Conservation (phyloP, 2,329 filamentous ascomycete species). For the Alternaria sp. region DNA sequence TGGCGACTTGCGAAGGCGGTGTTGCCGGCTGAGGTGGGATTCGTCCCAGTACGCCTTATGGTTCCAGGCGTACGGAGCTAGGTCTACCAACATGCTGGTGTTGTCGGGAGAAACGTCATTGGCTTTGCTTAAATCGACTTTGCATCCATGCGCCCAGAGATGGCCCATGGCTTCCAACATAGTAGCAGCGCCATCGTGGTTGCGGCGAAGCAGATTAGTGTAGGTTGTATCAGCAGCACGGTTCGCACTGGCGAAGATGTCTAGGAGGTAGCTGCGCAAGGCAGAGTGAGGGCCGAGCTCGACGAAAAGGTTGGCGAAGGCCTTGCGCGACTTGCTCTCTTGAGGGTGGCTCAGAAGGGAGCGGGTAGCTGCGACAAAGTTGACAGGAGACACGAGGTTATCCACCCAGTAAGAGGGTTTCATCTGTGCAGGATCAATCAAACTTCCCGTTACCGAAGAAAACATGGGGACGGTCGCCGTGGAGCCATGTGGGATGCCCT, state of each 20-base stretch:
- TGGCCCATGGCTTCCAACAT: constrained; percentile 4
- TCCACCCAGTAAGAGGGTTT: constrained; percentile 16
- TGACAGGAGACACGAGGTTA: constrained; percentile 17
- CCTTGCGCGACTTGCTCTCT: constrained; percentile 6
- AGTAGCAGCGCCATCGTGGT: constrained; percentile 1
- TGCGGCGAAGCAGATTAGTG: neutral
- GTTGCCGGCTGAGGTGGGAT: constrained; percentile 2
- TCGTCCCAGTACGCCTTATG: constrained; percentile 7
- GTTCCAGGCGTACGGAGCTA: constrained; percentile 10
- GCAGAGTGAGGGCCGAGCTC: constrained; percentile 15
- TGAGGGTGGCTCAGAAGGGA: neutral
- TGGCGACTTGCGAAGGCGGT: constrained; percentile 5
- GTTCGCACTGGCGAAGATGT: constrained; percentile 3
- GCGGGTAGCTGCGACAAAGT: constrained; percentile 8
- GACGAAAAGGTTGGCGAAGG: constrained; percentile 5
- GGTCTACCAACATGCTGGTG: neutral
- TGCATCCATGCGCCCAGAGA: constrained; percentile 8
- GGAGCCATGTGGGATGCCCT: neutral
- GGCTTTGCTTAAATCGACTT: neutral
- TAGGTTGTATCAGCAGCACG: neutral
- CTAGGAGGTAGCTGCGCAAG: constrained; percentile 2
- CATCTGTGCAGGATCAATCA: neutral
- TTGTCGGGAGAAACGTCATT: neutral
- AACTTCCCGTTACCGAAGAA: constrained; percentile 10
- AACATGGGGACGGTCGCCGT: constrained; percentile 8